Percentiles rank a stretch among this genome's conserved stretches.
Evolutionary conservation across 2,329 filamentous ascomycete genomes (phyloP).

Genomic region (Teratosphaeria pseudoeucalypti): DNA sequence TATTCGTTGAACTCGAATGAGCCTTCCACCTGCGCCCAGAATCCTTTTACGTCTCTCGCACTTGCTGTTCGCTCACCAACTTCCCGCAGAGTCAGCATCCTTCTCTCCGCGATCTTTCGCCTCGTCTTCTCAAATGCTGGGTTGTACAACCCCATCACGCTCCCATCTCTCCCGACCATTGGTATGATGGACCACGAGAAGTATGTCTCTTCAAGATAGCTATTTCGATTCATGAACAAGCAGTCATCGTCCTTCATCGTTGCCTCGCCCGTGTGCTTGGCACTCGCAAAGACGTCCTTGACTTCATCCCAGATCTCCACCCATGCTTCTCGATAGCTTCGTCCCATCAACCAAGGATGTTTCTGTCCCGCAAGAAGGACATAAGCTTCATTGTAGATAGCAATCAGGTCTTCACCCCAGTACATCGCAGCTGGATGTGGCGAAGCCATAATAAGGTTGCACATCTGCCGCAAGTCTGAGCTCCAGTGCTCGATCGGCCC

Average conservation of each 20-base stretch:
- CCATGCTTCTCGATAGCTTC: constrained; percentile 58
- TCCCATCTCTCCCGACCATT: constrained; percentile 60
- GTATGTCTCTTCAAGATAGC: constrained; percentile 67
- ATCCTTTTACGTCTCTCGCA: constrained; percentile 61
- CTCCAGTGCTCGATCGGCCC: constrained; percentile 65
- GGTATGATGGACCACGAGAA: constrained; percentile 78
- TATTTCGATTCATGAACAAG: constrained; percentile 59
- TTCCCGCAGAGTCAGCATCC: constrained; percentile 69
- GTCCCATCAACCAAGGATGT: constrained; percentile 66
- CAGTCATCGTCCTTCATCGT: constrained; percentile 78
- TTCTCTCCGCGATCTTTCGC: constrained; percentile 64
- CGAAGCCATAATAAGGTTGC: constrained; percentile 71
- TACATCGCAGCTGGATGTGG: constrained; percentile 52
- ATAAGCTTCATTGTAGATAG: constrained; percentile 65
- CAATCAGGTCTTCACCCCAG: constrained; percentile 61
- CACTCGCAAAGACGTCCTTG: constrained; percentile 56
- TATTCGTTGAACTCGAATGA: constrained; percentile 64
- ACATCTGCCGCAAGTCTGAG: constrained; percentile 62
- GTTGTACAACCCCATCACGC: constrained; percentile 60
- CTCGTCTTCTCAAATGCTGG: constrained; percentile 73
- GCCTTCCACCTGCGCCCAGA: constrained; percentile 60
- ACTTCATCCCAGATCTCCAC: constrained; percentile 64
- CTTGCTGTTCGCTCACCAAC: constrained; percentile 64
- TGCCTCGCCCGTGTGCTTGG: constrained; percentile 60
- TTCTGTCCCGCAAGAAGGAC: constrained; percentile 63